A percentile compares a stretch with the other conserved stretches of the same genome.
phyloP scores from a whole-genome alignment of 2,329 filamentous ascomycete species.

The Ceratocystis huliohia region DNA sequence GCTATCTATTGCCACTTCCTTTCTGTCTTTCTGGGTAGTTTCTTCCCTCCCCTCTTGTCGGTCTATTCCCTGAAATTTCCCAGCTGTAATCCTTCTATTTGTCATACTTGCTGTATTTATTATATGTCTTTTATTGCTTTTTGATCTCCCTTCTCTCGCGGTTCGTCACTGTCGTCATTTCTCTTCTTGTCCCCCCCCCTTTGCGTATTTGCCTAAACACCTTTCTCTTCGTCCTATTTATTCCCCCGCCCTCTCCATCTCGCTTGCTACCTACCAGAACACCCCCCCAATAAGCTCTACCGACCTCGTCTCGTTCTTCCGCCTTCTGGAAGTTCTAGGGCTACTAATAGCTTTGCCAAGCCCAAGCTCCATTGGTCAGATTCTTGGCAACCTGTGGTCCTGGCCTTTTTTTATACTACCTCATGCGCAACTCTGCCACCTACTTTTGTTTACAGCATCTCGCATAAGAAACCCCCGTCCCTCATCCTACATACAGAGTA shows the following conservation, averaged over 20 bases:
- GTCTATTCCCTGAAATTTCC: neutral
- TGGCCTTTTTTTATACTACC: neutral
- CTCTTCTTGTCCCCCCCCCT: neutral
- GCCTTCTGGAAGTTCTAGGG: slow-evolving; percentile 17
- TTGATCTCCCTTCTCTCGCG: neutral
- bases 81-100: neutral
- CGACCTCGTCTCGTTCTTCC: neutral
- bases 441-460: slow-evolving; percentile 2
- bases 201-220: too few species aligned
- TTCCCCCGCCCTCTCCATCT: neutral
- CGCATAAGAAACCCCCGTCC: neutral
- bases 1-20: slow-evolving; percentile 1
- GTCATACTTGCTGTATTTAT: neutral
- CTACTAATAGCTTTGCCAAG: slow-evolving; percentile 18
- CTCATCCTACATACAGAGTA: neutral
- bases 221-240: neutral
- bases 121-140: neutral
- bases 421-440: slow-evolving; percentile 7
- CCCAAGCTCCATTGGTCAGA: slow-evolving; percentile 4
- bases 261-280: neutral
- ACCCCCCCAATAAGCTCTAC: neutral
- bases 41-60: neutral
- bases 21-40: neutral
- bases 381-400: slow-evolving; percentile 3
- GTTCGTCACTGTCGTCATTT: neutral